Conservation (phyloP, 345 rosid species). For the Bruguiera gymnorhiza region DNA sequence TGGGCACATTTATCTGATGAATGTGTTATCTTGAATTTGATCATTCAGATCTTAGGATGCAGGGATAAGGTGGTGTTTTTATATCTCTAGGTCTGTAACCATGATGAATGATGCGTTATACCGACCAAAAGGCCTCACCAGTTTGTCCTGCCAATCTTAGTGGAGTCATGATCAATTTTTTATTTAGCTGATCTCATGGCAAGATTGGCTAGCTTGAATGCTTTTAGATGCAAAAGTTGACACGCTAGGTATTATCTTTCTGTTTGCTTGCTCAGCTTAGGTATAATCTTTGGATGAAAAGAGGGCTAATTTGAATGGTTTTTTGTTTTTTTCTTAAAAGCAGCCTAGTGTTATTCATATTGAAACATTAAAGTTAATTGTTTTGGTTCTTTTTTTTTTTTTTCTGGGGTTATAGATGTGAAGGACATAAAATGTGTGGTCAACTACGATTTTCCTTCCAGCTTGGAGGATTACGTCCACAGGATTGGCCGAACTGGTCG, state of each 20-base stretch:
- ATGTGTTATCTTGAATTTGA: slow-evolving; percentile 76
- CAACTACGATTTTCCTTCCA: slow-evolving; percentile 91
- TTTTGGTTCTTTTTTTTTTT: slow-evolving; percentile 17
- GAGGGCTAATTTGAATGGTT: neutral
- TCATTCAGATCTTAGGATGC: slow-evolving; percentile 62
- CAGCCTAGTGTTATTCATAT: neutral
- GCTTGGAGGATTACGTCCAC: slow-evolving; percentile 91
- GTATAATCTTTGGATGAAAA: neutral
- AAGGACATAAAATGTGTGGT: slow-evolving; percentile 98
- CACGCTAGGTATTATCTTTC: neutral
- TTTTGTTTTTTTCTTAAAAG: slow-evolving; percentile 1
- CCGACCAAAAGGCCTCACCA: neutral
- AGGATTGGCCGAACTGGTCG: slow-evolving; percentile 98
- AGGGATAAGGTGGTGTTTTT: slow-evolving; percentile 78
- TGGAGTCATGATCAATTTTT: neutral
- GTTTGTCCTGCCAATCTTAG: neutral
- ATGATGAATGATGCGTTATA: slow-evolving; percentile 1
- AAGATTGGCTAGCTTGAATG: slow-evolving; percentile 13
- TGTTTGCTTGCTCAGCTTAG: neutral
- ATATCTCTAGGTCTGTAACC: slow-evolving; percentile 4
- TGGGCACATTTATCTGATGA: slow-evolving; percentile 89
- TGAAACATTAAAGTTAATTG: neutral
- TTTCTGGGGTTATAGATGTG: slow-evolving; percentile 60
- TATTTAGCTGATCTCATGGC: slow-evolving; percentile 4
- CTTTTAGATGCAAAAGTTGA: slow-evolving; percentile 1